Base-by-base conservation (phyloP, 75 land plant species). In the Picea sitchensis region DNA sequence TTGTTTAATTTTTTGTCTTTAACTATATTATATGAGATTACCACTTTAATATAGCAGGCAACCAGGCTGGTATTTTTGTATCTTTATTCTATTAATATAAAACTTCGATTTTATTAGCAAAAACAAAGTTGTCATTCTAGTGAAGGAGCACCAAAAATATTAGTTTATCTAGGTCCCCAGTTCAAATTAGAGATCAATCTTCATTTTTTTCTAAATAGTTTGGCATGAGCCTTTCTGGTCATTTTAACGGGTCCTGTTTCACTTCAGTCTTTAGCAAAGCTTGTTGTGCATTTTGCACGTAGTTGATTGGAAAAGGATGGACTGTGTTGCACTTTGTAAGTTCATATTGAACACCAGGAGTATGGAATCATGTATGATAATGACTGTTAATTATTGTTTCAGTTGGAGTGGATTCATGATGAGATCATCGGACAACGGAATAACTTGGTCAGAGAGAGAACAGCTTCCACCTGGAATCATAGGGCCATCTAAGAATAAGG, bases 321-420 rank as follows among this genome's bases (percentile, higher is more conserved):
- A 20, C 1, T 71, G 26, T 71, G 8, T 71, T 20, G 23, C 26
- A 71, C 44, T 41, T 41, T 41, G 44, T 41, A 41, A 41, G 44
- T 41, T 41, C n/a, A 12, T 71, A 41, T 8, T 7, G 11, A 71
- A 71, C n/a, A 5, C n/a, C 26, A 71, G 9, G 74, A 71, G n/a
- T 47, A 44, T 21, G n/a, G 17, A 71, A 17, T 44, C 41, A 11
- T 18, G 44, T 34, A 44, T 71, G 23, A 20, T 71, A 9, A 60
- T 62, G 61, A 30, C 21, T 58, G 38, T 58, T 58, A n/a, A 59
- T 83, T 41, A 59, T 31, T 26, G n/a, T 76, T 76, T 60, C 81
- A 96, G 99, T 80, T 97, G 99, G 99, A 93, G 95, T 86, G 99
- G 99, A 21, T 93, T 83, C 75, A 88, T 97, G 98, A 97, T 93